Base-by-base conservation (phyloP, 1,284 basidiomycete genomes). In the Phenoliferia sp. region DNA sequence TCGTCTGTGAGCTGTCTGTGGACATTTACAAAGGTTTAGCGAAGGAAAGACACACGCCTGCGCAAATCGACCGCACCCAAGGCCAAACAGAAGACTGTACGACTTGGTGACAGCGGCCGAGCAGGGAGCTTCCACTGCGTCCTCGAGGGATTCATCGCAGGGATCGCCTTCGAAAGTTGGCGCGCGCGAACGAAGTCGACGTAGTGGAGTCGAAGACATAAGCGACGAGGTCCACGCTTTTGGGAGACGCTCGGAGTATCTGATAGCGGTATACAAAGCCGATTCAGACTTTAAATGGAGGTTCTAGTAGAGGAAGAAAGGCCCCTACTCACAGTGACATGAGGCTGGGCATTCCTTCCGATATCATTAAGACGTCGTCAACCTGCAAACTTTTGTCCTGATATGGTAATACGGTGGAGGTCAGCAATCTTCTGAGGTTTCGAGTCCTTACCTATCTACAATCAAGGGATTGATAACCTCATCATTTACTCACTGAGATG, bases 141-240 rank as follows among this genome's bases (percentile, higher is more conserved):
- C 58, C 22, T 59, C 58, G 35, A n/a, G n/a, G n/a, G n/a, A n/a
- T n/a, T n/a, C n/a, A n/a, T n/a, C n/a, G n/a, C n/a, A n/a, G n/a
- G n/a, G n/a, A n/a, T n/a, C n/a, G n/a, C n/a, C n/a, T n/a, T n/a
- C n/a, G n/a, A n/a, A n/a, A n/a, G n/a, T n/a, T n/a, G n/a, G n/a
- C n/a, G n/a, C n/a, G n/a, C n/a, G n/a, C n/a, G n/a, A n/a, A n/a
- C n/a, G n/a, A n/a, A 59, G 58, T 33, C 26, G 57, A 12, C 16
- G 58, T 33, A 39, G 58, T 28, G 26, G 33, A 16, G 58, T 61
- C 16, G 36, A 33, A 5, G 65, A 34, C 32, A 70, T 52, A 29
- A 70, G 62, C 7, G 69, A 71, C 10, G 69, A 71, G 7, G 71
- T 70, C 71, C 71, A 73, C 0, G 69, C 65, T 59, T 69, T 73